Conservation (phyloP, 78 protist species). For the Mastigamoeba balamuthi region DNA sequence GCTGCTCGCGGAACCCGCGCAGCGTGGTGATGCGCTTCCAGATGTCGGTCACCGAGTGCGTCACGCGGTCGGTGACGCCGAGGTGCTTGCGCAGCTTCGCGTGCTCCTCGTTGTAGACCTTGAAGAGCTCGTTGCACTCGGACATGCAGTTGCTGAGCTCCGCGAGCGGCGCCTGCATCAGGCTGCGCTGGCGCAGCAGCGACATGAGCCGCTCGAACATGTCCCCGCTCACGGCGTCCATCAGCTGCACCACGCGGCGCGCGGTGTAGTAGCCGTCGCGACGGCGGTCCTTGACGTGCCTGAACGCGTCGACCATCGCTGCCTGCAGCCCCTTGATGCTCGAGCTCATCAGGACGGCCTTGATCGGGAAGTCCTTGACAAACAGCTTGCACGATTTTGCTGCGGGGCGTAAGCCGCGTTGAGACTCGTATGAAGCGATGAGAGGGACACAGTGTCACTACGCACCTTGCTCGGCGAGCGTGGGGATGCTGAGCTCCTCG, state of each 20-base stretch:
- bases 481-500: constrained; percentile 48
- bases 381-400: constrained; percentile 28
- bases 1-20: constrained; percentile 42
- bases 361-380: constrained; percentile 58
- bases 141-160: constrained; percentile 24
- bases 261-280: constrained; percentile 24
- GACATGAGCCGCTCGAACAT: constrained; percentile 15
- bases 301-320: constrained; percentile 19
- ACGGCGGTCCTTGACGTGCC: constrained; percentile 34
- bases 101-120: constrained; percentile 41
- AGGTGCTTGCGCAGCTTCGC: constrained; percentile 8
- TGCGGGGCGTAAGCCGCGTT: constrained; percentile 19
- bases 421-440: too few species aligned
- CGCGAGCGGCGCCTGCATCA: constrained; percentile 24
- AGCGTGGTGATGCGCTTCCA: constrained; percentile 29
- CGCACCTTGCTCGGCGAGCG: too few species aligned
- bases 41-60: constrained; percentile 2
- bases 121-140: constrained; percentile 17
- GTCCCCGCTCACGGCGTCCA: constrained; percentile 59
- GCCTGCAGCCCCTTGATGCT: constrained; percentile 20
- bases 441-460: too few species aligned
- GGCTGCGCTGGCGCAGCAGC: constrained; percentile 16
- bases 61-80: constrained; percentile 25
- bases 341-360: constrained; percentile 34
- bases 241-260: constrained; percentile 23